These are phyloP conservation scores for Fusarium annulatum DNA, from an alignment of 2,329 filamentous ascomycete species.

Conservation along the genomic window DNA sequence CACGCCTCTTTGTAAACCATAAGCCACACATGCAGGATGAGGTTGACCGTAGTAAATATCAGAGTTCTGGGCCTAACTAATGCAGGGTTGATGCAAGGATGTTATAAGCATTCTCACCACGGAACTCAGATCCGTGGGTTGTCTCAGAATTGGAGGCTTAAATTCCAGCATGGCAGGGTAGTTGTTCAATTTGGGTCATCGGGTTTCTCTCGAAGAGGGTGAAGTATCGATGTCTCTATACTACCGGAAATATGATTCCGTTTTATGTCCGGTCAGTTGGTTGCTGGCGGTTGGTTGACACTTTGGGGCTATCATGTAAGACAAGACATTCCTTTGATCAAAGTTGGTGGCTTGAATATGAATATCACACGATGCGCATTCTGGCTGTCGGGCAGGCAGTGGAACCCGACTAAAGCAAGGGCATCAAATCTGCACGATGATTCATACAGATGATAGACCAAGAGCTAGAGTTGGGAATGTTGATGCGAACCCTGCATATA, in stretches of 20 bases:
- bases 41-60: conserved; percentile 1
- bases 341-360: conserved; percentile 15
- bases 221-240: not conserved
- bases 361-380: not conserved
- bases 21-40: conserved; percentile 12
- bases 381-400: not conserved
- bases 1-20: not conserved
- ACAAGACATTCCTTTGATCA: conserved; percentile 34
- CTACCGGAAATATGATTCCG: not conserved
- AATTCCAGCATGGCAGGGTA: conserved; percentile 20
- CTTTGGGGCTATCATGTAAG: conserved; percentile 26
- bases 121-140: conserved; percentile 5
- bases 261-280: not conserved
- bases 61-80: not conserved
- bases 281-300: not conserved
- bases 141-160: conserved; percentile 17
- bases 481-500: conserved; percentile 27
- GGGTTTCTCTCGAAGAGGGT: not conserved
- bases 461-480: conserved; percentile 22
- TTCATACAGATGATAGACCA: conserved; percentile 8
- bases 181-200: not conserved
- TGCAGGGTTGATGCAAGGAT: conserved; percentile 36
- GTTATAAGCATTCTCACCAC: conserved; percentile 21
- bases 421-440: conserved; percentile 10
- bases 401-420: not conserved